Percentiles rank a stretch among this genome's conserved stretches.
Evolutionary conservation across 1,284 basidiomycete species (phyloP).

Genomic region (Trametes polyzona): DNA sequence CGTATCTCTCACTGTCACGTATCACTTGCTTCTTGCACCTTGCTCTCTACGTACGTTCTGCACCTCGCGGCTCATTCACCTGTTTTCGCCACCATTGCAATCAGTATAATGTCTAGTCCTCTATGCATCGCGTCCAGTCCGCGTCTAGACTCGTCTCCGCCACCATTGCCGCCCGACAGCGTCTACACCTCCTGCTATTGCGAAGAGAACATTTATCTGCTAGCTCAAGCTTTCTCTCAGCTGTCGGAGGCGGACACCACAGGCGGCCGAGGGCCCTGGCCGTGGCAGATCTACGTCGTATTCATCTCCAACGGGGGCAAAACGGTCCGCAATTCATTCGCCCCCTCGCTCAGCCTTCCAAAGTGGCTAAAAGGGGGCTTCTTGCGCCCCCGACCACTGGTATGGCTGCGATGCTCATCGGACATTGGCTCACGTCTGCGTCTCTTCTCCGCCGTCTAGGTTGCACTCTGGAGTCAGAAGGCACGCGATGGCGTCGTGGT

Average conservation of each 20-base stretch:
- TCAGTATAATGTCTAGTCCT: constrained; percentile 17
- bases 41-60: constrained; percentile 21
- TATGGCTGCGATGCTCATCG: background rate
- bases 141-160: background rate
- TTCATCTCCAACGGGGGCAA: constrained; percentile 69
- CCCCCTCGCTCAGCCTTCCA: background rate
- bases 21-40: constrained; percentile 17
- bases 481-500: constrained; percentile 49
- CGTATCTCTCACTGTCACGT: constrained; percentile 13
- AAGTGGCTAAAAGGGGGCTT: constrained; percentile 1
- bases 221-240: constrained; percentile 48
- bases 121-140: background rate
- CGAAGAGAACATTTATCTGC: constrained; percentile 75
- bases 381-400: constrained; percentile 7
- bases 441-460: constrained; percentile 40
- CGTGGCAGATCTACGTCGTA: constrained; percentile 58
- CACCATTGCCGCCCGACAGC: constrained; percentile 32
- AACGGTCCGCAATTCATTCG: constrained; percentile 45
- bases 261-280: constrained; percentile 16
- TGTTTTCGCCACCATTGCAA: constrained; percentile 14
- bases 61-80: constrained; percentile 9
- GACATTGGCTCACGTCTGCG: constrained; percentile 5
- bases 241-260: constrained; percentile 27
- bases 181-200: constrained; percentile 53
- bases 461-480: constrained; percentile 68